phyloP scores from a whole-genome alignment of 2,329 filamentous ascomycete genomes.

The Microascus cirrosus region DNA sequence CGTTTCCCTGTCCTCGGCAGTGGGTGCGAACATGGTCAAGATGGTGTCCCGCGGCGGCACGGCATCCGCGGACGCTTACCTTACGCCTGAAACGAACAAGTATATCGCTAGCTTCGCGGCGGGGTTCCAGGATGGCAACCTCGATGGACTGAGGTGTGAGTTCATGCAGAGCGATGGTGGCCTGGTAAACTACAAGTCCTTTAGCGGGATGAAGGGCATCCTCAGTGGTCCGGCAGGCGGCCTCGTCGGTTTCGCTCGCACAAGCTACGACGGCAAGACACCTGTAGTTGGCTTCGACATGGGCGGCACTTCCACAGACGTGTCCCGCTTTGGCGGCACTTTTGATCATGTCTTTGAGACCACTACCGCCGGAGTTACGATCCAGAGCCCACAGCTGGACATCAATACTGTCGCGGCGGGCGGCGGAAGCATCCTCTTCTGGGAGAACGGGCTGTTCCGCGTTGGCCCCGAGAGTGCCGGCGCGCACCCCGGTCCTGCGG shows the following conservation, averaged over 20 bases:
- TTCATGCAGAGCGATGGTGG: slow-evolving; percentile 11
- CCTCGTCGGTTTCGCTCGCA: slow-evolving; percentile 88
- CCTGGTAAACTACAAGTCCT: slow-evolving; percentile 14
- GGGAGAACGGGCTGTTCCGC: slow-evolving; percentile 79
- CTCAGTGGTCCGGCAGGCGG: slow-evolving; percentile 66
- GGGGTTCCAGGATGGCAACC: no score
- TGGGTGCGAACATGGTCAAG: slow-evolving; percentile 31
- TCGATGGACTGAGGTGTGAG: no score
- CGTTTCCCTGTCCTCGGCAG: slow-evolving; percentile 16
- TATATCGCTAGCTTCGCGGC: no score
- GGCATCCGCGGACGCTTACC: slow-evolving; percentile 29
- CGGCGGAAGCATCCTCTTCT: slow-evolving; percentile 76
- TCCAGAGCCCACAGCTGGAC: slow-evolving; percentile 83
- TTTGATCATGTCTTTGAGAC: slow-evolving; percentile 95
- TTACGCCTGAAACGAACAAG: slow-evolving; percentile 26
- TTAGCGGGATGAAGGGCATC: slow-evolving; percentile 48
- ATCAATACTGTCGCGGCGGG: slow-evolving; percentile 93
- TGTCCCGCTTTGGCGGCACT: slow-evolving; percentile 75
- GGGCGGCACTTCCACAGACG: slow-evolving; percentile 70
- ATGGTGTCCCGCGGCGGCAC: slow-evolving; percentile 30
- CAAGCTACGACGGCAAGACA: slow-evolving; percentile 73
- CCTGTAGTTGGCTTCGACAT: slow-evolving; percentile 94
- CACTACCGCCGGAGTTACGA: slow-evolving; percentile 86
- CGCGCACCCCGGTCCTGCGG: slow-evolving; percentile 81
- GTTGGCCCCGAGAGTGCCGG: slow-evolving; percentile 82